A percentile compares a stretch with the other conserved stretches of the same genome.
phyloP scores from a whole-genome alignment of 148 eudicot genomes.

The Camellia granthamiana region DNA sequence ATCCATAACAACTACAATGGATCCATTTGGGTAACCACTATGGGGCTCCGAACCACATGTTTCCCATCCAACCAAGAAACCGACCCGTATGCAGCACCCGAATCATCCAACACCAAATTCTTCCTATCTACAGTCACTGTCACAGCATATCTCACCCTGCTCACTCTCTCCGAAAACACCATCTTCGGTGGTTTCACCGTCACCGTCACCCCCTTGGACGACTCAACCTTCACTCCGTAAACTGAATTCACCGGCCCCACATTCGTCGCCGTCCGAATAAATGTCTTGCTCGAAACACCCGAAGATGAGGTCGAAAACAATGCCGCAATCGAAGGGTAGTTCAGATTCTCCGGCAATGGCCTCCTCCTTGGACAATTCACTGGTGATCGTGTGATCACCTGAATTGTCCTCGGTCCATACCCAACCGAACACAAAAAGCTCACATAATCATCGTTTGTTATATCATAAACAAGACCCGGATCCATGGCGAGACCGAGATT shows the following conservation, averaged over 20 bases:
- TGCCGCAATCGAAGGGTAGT: conserved; percentile 83
- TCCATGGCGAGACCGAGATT: conserved; percentile 79
- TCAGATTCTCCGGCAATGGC: conserved; percentile 68
- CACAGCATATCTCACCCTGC: conserved; percentile 52
- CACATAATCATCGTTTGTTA: conserved; percentile 59
- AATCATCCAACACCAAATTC: conserved; percentile 57
- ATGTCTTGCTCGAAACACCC: conserved; percentile 58
- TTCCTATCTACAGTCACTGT: conserved; percentile 51
- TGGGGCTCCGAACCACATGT: conserved; percentile 92
- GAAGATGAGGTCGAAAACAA: conserved; percentile 42
- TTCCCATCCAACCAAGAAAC: conserved; percentile 78
- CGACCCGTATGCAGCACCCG: conserved; percentile 78
- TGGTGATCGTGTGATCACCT: conserved; percentile 73
- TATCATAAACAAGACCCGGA: conserved; percentile 86
- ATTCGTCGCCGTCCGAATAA: conserved; percentile 74
- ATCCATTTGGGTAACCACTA: conserved; percentile 69
- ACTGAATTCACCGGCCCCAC: conserved; percentile 66
- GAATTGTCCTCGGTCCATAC: conserved; percentile 84
- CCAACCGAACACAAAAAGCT: conserved; percentile 77
- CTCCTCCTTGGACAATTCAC: conserved; percentile 62
- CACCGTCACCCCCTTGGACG: conserved; percentile 63
- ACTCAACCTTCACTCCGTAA: conserved; percentile 47
- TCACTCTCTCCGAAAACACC: conserved; percentile 56
- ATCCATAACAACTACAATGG: conserved; percentile 41
- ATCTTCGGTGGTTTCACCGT: conserved; percentile 56